These are phyloP conservation scores for Cadophora sp. DNA, from an alignment of 2,329 filamentous ascomycete species.

Conservation along the genomic window DNA sequence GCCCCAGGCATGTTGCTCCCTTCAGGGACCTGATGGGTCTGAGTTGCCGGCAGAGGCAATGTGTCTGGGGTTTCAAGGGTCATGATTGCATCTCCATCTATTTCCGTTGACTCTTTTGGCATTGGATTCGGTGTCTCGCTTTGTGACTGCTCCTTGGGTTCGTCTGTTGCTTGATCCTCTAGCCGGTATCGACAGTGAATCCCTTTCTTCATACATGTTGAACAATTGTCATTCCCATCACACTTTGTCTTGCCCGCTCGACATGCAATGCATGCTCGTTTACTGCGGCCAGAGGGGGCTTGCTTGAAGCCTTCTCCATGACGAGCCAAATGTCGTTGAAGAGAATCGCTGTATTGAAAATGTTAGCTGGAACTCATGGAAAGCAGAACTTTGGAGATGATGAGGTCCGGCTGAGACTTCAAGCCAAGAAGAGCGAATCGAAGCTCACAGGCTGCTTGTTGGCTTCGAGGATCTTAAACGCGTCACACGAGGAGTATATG, in stretches of 20 bases:
- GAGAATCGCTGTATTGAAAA: slow-evolving; percentile 34
- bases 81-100: slow-evolving; percentile 5
- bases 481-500: neutral
- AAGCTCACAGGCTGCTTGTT: neutral
- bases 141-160: slow-evolving; percentile 6
- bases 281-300: slow-evolving; percentile 42
- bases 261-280: slow-evolving; percentile 52
- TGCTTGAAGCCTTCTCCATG: slow-evolving; percentile 40
- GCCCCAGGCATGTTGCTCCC: neutral
- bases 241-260: slow-evolving; percentile 55
- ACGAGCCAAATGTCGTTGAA: slow-evolving; percentile 39
- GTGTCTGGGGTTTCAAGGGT: neutral
- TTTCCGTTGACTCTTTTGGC: neutral
- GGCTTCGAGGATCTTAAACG: neutral
- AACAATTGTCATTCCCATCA: slow-evolving; percentile 50
- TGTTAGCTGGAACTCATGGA: neutral
- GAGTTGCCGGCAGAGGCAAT: neutral
- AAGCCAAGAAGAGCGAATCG: neutral
- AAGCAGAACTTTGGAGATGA: neutral
- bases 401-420: neutral
- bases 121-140: neutral
- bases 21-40: neutral
- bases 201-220: slow-evolving; percentile 49
- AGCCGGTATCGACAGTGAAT: slow-evolving; percentile 48
- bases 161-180: slow-evolving; percentile 12